These are phyloP conservation scores for Citrus trifoliata DNA, from an alignment of 345 rosid genomes.

Conservation along the genomic window DNA sequence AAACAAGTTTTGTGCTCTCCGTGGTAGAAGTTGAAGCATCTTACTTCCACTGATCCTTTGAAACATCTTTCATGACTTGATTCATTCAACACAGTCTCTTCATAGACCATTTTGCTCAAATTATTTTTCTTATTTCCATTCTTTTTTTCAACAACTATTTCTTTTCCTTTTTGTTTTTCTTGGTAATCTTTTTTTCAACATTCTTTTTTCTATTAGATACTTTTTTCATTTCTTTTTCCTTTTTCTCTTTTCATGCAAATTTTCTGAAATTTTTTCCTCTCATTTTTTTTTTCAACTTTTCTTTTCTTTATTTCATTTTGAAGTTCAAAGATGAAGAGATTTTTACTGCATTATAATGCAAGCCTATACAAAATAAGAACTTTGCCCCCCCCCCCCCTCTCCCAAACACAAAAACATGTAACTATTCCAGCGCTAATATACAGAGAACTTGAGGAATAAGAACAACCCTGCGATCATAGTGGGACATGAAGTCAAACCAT, in stretches of 20 bases:
- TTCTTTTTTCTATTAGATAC: conserved; percentile 10
- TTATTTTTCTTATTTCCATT: conserved; percentile 9
- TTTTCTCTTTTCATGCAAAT: conserved; percentile 6
- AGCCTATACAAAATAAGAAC: conserved; percentile 28
- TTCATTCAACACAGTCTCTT: background rate
- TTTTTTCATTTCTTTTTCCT: conserved; percentile 7
- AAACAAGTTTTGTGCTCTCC: conserved; percentile 17
- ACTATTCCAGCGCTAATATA: conserved; percentile 46
- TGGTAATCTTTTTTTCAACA: conserved; percentile 5
- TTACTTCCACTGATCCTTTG: conserved; percentile 11
- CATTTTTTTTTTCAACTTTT: background rate
- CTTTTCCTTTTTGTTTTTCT: conserved; percentile 4
- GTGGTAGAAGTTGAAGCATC: conserved; percentile 27
- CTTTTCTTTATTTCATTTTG: conserved; percentile 9
- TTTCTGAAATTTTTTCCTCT: conserved; percentile 7
- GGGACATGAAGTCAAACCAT: conserved; percentile 59
- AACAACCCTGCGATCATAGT: conserved; percentile 79
- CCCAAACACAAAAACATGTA: conserved; percentile 22
- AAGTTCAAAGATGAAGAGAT: conserved; percentile 7
- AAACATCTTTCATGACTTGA: conserved; percentile 4
- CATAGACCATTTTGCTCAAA: background rate
- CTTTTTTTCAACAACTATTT: background rate
- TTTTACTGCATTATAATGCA: conserved; percentile 25
- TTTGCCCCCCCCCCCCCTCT: conserved; percentile 23
- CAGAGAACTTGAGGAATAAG: conserved; percentile 54